phyloP scores from a whole-genome alignment of 2,329 filamentous ascomycete genomes.

The Fusarium mangiferae region DNA sequence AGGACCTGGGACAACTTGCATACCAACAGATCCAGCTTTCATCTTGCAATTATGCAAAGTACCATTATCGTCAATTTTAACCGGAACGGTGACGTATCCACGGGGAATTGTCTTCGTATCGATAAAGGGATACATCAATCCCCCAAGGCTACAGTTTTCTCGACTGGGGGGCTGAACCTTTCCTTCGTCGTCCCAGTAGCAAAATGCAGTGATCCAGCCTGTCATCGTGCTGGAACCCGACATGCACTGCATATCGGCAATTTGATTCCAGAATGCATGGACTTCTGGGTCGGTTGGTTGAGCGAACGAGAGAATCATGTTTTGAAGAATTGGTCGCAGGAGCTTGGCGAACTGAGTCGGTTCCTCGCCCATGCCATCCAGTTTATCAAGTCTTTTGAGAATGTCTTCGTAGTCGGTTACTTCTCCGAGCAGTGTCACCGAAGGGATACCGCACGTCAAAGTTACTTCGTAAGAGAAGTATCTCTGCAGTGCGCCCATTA shows the following conservation, averaged over 20 bases:
- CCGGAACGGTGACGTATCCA: background rate
- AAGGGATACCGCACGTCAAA: accelerated
- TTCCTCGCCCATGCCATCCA: background rate
- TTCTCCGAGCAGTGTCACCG: background rate
- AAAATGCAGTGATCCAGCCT: background rate
- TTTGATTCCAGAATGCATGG: background rate
- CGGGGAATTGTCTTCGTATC: accelerated
- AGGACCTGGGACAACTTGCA: background rate
- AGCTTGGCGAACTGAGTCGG: background rate
- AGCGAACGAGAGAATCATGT: background rate
- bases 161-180: accelerated
- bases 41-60: background rate
- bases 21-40: background rate
- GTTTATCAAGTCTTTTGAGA: background rate
- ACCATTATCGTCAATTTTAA: accelerated
- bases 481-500: background rate
- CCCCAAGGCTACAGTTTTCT: background rate
- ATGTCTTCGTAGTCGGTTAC: background rate
- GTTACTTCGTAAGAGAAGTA: background rate
- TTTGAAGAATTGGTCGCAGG: background rate
- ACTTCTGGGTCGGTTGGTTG: background rate
- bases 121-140: background rate
- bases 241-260: accelerated
- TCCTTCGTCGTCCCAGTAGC: background rate
- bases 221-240: background rate